A percentile compares a stretch with the other conserved stretches of the same genome.
These are phyloP conservation scores for Colletotrichum scovillei DNA, from an alignment of 2,329 filamentous ascomycete species.

Conservation along the genomic window DNA sequence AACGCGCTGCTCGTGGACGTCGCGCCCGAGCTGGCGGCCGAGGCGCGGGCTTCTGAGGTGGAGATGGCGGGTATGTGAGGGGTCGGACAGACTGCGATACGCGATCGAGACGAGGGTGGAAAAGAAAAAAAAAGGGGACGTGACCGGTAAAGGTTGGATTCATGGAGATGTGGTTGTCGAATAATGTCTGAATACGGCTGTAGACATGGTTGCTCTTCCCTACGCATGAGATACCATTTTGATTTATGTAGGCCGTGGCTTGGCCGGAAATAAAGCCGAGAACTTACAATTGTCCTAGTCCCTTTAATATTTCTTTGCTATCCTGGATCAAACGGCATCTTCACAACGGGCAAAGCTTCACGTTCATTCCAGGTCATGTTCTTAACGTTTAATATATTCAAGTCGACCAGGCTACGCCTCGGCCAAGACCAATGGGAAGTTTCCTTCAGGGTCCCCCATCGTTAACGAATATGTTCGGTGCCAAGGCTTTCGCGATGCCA, in stretches of 20 bases:
- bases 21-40: conserved; percentile 59
- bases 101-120: no score
- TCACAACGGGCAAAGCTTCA: background rate
- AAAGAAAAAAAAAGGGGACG: no score
- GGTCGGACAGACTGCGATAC: no score
- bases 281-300: background rate
- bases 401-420: background rate
- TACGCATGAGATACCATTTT: background rate
- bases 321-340: background rate
- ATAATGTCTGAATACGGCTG: background rate
- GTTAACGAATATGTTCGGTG: background rate
- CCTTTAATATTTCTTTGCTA: background rate
- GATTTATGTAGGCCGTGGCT: background rate
- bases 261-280: no score
- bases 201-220: background rate
- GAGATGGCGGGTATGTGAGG: conserved; percentile 47
- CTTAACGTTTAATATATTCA: background rate
- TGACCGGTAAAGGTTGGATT: background rate
- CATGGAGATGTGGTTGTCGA: background rate
- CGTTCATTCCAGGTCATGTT: background rate
- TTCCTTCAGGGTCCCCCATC: background rate
- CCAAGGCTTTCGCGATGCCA: conserved; percentile 1
- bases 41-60: conserved; percentile 58
- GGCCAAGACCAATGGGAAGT: background rate
- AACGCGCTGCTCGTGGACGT: conserved; percentile 60